Conservation (phyloP, 805 yeast genomes). For the Yamadazyma insecticola region DNA sequence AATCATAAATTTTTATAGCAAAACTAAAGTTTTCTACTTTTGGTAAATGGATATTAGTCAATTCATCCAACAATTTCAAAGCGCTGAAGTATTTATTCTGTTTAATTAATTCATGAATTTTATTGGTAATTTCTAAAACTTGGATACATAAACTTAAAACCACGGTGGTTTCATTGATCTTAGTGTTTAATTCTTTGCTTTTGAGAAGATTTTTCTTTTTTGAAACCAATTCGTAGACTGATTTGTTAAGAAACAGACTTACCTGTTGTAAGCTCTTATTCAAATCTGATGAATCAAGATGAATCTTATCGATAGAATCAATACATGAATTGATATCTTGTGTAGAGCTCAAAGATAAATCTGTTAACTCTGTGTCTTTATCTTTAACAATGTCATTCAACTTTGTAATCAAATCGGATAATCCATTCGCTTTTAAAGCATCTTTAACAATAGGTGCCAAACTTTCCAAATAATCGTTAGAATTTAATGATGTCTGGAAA, state of each 20-base stretch:
- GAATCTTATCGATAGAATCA: constrained; percentile 57
- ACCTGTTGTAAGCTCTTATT: constrained; percentile 52
- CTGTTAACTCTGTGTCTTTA: constrained; percentile 61
- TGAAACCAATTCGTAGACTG: constrained; percentile 62
- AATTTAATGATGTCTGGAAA: constrained; percentile 43
- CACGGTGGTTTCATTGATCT: constrained; percentile 66
- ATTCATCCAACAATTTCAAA: constrained; percentile 71
- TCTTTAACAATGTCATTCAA: constrained; percentile 54
- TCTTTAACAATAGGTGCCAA: constrained; percentile 70
- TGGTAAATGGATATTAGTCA: constrained; percentile 63
- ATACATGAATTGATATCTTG: constrained; percentile 55
- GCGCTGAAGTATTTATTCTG: constrained; percentile 80
- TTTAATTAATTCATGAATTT: constrained; percentile 74
- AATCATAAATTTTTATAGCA: constrained; percentile 63
- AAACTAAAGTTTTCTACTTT: constrained; percentile 73
- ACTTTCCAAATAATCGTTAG: constrained; percentile 74
- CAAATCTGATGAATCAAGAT: constrained; percentile 51
- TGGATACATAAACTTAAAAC: constrained; percentile 71
- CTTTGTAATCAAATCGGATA: constrained; percentile 51
- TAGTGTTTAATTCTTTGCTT: constrained; percentile 57
- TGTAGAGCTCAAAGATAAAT: constrained; percentile 58
- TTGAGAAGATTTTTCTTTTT: constrained; percentile 58
- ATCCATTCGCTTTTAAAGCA: constrained; percentile 50
- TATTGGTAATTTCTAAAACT: constrained; percentile 81
- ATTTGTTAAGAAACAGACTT: constrained; percentile 52